Conservation (phyloP, 2,329 filamentous ascomycete genomes). For the Trichoderma cornu-damae region DNA sequence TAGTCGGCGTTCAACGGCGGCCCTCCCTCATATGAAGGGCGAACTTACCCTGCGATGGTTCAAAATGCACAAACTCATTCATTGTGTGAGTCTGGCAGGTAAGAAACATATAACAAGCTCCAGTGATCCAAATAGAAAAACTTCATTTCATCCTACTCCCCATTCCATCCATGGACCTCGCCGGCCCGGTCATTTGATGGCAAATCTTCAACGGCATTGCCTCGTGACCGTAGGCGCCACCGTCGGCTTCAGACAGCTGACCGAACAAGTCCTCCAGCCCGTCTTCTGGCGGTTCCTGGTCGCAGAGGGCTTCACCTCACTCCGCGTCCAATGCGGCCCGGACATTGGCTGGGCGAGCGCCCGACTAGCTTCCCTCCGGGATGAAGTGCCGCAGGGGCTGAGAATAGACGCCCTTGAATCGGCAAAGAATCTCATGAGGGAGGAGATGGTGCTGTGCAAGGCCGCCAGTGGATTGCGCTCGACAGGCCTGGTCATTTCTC, state of each 20-base stretch:
- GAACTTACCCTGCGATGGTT: background rate
- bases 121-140: background rate
- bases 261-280: slow-evolving; percentile 58
- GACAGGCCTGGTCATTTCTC: slow-evolving; percentile 75
- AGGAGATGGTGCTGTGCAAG: slow-evolving; percentile 52
- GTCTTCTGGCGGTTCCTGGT: slow-evolving; percentile 59
- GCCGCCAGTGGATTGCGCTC: slow-evolving; percentile 40
- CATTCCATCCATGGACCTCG: background rate
- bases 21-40: background rate
- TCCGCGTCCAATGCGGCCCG: slow-evolving; percentile 77
- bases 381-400: slow-evolving; percentile 27
- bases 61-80: too few species aligned
- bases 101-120: background rate
- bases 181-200: slow-evolving; percentile 11
- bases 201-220: slow-evolving; percentile 42
- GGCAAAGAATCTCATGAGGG: slow-evolving; percentile 33
- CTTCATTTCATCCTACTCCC: background rate
- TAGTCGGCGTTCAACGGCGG: background rate
- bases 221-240: slow-evolving; percentile 93
- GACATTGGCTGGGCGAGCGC: slow-evolving; percentile 43
- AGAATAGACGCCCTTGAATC: slow-evolving; percentile 31
- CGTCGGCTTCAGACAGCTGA: slow-evolving; percentile 69
- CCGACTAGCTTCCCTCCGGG: slow-evolving; percentile 21
- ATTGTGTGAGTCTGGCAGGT: background rate
- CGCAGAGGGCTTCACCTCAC: slow-evolving; percentile 58